Percentiles rank a stretch among this genome's conserved stretches.
Evolutionary conservation across 768 basidiomycete genomes (phyloP).

Genomic region (Suillus occidentalis): DNA sequence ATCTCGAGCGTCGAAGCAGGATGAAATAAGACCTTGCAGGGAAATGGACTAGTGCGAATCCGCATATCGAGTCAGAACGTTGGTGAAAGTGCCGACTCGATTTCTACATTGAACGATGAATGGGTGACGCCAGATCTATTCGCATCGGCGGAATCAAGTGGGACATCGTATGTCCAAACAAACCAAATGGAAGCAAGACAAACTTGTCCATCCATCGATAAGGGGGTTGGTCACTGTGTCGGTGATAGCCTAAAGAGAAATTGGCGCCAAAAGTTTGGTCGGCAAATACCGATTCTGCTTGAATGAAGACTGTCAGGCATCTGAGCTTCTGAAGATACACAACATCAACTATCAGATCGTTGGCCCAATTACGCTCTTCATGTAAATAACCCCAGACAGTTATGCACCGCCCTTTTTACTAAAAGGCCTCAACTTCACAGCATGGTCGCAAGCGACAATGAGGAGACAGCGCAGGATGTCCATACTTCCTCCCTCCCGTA

Average conservation of each 20-base stretch:
- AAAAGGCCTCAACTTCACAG: conserved; percentile 22
- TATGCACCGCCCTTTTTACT: conserved; percentile 10
- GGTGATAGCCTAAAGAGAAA: background rate
- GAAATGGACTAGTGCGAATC: background rate
- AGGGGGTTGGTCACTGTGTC: background rate
- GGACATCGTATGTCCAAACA: background rate
- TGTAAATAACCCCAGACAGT: background rate
- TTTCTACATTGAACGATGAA: background rate
- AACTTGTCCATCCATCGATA: background rate
- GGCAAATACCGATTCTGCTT: background rate
- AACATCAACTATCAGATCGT: conserved; percentile 4
- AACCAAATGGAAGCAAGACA: background rate
- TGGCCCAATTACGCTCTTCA: background rate
- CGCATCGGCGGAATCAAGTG: background rate
- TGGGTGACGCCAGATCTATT: background rate
- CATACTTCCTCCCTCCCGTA: conserved; percentile 10
- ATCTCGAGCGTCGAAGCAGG: background rate
- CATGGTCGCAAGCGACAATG: conserved; percentile 30
- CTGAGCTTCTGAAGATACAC: background rate
- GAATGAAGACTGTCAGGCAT: background rate
- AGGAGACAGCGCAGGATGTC: conserved; percentile 24
- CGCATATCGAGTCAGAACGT: too few species aligned
- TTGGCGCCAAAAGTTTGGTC: background rate
- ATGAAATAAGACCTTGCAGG: background rate
- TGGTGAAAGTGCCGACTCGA: background rate